Percentiles rank a stretch among this genome's conserved stretches.
phyloP scores from a whole-genome alignment of 805 yeast species.

The Ascoidea asiatica region DNA sequence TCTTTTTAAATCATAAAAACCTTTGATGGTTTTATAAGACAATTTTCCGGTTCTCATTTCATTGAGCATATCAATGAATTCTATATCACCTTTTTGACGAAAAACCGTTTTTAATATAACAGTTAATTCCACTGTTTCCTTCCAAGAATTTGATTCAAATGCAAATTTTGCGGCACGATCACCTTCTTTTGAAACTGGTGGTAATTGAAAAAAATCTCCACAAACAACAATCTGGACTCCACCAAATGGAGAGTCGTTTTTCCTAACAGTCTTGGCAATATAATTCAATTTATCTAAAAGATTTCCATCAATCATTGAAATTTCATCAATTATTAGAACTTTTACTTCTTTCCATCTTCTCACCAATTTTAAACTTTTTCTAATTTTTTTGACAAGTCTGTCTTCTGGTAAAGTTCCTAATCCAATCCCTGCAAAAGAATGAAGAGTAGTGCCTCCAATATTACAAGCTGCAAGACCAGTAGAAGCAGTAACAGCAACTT shows the following conservation, averaged over 20 bases:
- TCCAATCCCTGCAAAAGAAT: constrained; percentile 79
- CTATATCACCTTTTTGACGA: constrained; percentile 73
- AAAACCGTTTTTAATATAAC: constrained; percentile 68
- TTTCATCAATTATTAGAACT: constrained; percentile 79
- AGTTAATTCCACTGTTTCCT: constrained; percentile 43
- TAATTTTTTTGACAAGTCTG: constrained; percentile 33
- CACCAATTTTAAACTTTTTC: constrained; percentile 26
- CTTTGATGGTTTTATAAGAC: constrained; percentile 28
- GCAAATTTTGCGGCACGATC: constrained; percentile 37
- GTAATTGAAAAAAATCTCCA: constrained; percentile 95
- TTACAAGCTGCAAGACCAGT: constrained; percentile 95
- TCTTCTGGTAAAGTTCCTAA: constrained; percentile 43
- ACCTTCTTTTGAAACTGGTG: constrained; percentile 57
- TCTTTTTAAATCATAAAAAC: constrained; percentile 45
- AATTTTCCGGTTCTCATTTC: constrained; percentile 65
- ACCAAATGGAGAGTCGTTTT: constrained; percentile 59
- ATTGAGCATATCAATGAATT: constrained; percentile 67
- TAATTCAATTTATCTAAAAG: constrained; percentile 63
- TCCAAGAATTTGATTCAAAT: constrained; percentile 69
- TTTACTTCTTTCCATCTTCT: constrained; percentile 53
- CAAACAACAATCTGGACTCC: constrained; percentile 83
- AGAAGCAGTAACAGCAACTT: constrained; percentile 84
- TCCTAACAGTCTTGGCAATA: constrained; percentile 48
- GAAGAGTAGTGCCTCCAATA: constrained; percentile 83
- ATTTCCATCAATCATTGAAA: constrained; percentile 83